A percentile compares a stretch with the other conserved stretches of the same genome.
Conservation (phyloP, 805 yeast species). For the Lipomyces spencermartinsiae region DNA sequence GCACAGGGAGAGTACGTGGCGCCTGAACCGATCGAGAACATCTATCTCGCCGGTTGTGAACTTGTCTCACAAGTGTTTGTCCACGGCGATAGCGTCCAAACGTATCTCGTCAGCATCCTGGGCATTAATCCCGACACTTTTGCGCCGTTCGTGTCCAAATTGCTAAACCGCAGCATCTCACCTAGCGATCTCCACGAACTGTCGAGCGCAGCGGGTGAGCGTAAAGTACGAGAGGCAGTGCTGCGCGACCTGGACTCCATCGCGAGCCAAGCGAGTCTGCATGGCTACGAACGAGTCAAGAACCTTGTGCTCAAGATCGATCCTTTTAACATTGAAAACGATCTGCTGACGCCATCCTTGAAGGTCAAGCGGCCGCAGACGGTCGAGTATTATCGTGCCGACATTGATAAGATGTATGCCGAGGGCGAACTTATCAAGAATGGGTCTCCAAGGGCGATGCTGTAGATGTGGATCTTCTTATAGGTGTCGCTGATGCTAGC, state of each 20-base stretch:
- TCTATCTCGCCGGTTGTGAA: slow-evolving; percentile 61
- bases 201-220: slow-evolving; percentile 44
- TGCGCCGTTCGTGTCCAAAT: slow-evolving; percentile 44
- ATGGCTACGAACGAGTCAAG: slow-evolving; percentile 69
- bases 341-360: slow-evolving; percentile 70
- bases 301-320: slow-evolving; percentile 61
- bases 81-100: slow-evolving; percentile 67
- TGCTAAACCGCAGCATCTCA: slow-evolving; percentile 38
- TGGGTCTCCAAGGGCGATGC: slow-evolving; percentile 8
- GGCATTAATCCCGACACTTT: slow-evolving; percentile 63
- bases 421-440: slow-evolving; percentile 50
- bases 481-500: neutral
- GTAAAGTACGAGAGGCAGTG: slow-evolving; percentile 51
- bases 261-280: slow-evolving; percentile 50
- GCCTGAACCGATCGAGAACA: slow-evolving; percentile 75
- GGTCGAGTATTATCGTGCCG: slow-evolving; percentile 51
- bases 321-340: slow-evolving; percentile 65
- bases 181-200: slow-evolving; percentile 44
- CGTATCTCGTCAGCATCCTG: slow-evolving; percentile 63
- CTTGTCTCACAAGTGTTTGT: slow-evolving; percentile 60
- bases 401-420: slow-evolving; percentile 53
- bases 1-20: slow-evolving; percentile 74
- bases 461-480: neutral
- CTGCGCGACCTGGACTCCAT: slow-evolving; percentile 50
- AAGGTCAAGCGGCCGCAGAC: slow-evolving; percentile 61